Percentiles rank a stretch among this genome's conserved stretches.
These are phyloP conservation scores for Xylariaceae sp. DNA, from an alignment of 2,329 filamentous ascomycete species.

Conservation along the genomic window DNA sequence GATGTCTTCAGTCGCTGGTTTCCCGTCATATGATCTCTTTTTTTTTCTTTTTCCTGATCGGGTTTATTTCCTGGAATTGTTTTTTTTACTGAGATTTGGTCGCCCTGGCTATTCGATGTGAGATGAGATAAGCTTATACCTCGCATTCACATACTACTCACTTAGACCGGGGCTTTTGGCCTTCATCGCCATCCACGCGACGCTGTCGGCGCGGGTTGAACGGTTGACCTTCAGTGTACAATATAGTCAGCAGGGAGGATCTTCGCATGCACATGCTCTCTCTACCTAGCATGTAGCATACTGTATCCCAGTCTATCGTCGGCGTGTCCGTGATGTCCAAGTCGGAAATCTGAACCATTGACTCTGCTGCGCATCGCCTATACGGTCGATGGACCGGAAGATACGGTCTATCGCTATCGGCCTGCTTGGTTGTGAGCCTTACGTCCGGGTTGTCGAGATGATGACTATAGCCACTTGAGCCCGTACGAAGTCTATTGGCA, in stretches of 20 bases:
- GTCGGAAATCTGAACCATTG: not conserved
- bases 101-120: not conserved
- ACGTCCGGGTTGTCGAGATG: not conserved
- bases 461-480: not conserved
- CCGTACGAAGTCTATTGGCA: not conserved
- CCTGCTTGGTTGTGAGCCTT: not conserved
- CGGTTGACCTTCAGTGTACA: not conserved
- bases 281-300: not conserved
- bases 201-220: not conserved
- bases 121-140: conserved; percentile 24
- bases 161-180: not conserved
- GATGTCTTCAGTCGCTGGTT: too few species aligned
- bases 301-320: conserved; percentile 7
- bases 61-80: not conserved
- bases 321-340: conserved; percentile 7
- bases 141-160: not conserved
- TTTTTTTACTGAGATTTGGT: not conserved
- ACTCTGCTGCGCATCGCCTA: not conserved
- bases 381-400: not conserved
- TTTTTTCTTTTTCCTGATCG: too few species aligned
- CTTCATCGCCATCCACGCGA: not conserved
- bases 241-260: conserved; percentile 15
- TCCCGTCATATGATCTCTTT: too few species aligned
- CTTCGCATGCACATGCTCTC: not conserved
- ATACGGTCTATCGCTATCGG: not conserved